These are phyloP conservation scores for Tylopilus plumbeoviolaceoides DNA, from an alignment of 768 basidiomycete genomes.

Conservation along the genomic window DNA sequence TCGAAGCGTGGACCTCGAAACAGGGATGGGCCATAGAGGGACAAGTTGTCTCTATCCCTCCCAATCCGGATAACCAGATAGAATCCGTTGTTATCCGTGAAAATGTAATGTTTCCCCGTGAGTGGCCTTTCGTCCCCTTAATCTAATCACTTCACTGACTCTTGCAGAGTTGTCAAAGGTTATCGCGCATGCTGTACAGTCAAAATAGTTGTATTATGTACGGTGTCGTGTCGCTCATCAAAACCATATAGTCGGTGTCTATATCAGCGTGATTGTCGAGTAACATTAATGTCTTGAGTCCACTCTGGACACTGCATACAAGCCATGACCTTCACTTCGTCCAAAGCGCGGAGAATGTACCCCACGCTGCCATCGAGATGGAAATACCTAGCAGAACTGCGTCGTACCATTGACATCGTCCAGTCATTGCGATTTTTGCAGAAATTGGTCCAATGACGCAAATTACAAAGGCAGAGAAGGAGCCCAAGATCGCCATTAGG, in stretches of 20 bases:
- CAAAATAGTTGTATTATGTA: slow-evolving; percentile 31
- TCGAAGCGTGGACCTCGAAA: slow-evolving; percentile 56
- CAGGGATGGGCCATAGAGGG: slow-evolving; percentile 67
- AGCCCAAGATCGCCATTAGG: slow-evolving; percentile 87
- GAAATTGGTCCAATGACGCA: slow-evolving; percentile 75
- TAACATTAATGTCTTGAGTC: not conserved
- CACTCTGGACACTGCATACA: not conserved
- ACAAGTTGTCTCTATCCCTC: slow-evolving; percentile 63
- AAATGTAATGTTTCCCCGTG: slow-evolving; percentile 76
- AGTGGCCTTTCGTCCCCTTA: slow-evolving; percentile 27
- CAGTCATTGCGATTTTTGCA: slow-evolving; percentile 60
- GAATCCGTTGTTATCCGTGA: slow-evolving; percentile 83
- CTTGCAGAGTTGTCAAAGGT: slow-evolving; percentile 69
- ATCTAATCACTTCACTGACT: not conserved
- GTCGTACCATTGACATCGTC: slow-evolving; percentile 50
- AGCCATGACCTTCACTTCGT: slow-evolving; percentile 23
- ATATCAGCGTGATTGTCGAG: not conserved
- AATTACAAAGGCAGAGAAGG: slow-evolving; percentile 77
- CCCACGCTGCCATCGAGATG: slow-evolving; percentile 70
- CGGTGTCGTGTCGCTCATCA: slow-evolving; percentile 5
- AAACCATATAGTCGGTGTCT: slow-evolving; percentile 1
- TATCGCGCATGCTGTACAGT: slow-evolving; percentile 65
- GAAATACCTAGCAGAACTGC: slow-evolving; percentile 48
- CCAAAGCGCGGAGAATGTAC: slow-evolving; percentile 63
- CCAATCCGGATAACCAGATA: slow-evolving; percentile 86